phyloP scores from a whole-genome alignment of 2,329 filamentous ascomycete species.

The Cordyceps militaris region DNA sequence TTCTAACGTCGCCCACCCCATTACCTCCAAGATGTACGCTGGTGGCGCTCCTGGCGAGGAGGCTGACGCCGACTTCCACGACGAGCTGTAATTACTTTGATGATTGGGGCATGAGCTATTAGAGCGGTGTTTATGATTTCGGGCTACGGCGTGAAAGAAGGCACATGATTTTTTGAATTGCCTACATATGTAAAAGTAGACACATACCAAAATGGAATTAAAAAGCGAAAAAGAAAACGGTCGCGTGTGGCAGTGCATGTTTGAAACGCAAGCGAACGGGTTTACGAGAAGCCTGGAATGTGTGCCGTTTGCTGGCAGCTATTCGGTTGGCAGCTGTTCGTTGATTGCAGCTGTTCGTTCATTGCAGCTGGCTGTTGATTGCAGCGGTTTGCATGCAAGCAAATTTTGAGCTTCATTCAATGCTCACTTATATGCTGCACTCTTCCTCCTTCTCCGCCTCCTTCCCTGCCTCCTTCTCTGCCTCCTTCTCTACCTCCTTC shows the following conservation, averaged over 20 bases:
- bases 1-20: constrained; percentile 91
- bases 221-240: not conserved
- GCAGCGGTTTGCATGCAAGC: no score
- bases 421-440: no score
- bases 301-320: not conserved
- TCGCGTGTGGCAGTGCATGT: not conserved
- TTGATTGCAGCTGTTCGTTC: no score
- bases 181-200: constrained; percentile 25
- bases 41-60: constrained; percentile 55
- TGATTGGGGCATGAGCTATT: constrained; percentile 5
- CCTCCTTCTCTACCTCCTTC: not conserved
- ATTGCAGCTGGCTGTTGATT: no score
- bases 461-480: not conserved
- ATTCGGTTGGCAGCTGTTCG: no score
- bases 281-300: not conserved
- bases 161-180: constrained; percentile 16
- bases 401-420: no score
- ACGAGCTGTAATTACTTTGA: constrained; percentile 64
- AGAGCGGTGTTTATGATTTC: constrained; percentile 14
- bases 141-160: constrained; percentile 7
- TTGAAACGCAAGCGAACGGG: not conserved
- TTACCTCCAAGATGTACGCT: constrained; percentile 96
- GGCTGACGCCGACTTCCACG: constrained; percentile 67
- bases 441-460: not conserved
- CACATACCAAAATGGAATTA: constrained; percentile 14